phyloP scores from a whole-genome alignment of 345 rosid genomes.

The Syzygium oleosum region DNA sequence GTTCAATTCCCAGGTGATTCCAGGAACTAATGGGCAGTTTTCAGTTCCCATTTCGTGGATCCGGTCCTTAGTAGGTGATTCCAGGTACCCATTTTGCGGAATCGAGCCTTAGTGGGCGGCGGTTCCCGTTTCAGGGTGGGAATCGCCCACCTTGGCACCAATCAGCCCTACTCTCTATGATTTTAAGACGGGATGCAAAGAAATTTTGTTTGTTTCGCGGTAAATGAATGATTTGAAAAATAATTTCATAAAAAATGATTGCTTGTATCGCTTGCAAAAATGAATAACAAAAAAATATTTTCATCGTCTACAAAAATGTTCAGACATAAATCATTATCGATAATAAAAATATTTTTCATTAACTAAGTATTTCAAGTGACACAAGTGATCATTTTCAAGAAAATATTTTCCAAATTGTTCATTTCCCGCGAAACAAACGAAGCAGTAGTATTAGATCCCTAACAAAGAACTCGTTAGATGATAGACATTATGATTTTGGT shows the following conservation, averaged over 20 bases:
- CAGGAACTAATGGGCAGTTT: no score
- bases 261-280: not conserved
- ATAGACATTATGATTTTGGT: not conserved
- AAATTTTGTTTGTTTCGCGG: rapidly evolving
- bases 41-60: no score
- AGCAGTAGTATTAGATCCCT: no score
- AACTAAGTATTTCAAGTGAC: not conserved
- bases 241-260: not conserved
- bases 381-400: rapidly evolving
- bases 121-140: no score
- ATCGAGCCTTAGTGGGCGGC: no score
- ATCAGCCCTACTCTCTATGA: not conserved
- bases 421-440: not conserved
- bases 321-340: no score
- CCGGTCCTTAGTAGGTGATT: no score
- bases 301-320: rapidly evolving
- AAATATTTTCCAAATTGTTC: not conserved
- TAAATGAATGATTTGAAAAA: not conserved
- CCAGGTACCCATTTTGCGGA: not conserved
- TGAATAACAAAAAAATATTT: not conserved
- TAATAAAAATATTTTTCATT: no score
- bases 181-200: not conserved
- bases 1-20: no score
- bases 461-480: no score
- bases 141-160: no score